A percentile compares a stretch with the other conserved stretches of the same genome.
Evolutionary conservation across 148 eudicot genomes (phyloP).

Genomic region (Spergularia bocconei): DNA sequence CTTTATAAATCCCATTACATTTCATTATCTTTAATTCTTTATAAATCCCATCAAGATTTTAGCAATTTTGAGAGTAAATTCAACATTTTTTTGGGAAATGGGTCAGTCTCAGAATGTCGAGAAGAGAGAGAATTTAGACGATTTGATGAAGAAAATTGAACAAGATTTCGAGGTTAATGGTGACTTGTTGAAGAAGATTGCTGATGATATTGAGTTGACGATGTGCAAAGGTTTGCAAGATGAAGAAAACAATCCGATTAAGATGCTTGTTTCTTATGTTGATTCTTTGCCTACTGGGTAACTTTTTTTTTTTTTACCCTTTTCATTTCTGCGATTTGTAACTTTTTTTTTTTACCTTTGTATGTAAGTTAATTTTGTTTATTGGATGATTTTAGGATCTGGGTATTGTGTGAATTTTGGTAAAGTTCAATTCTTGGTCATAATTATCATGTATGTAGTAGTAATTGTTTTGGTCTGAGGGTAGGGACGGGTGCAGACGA

Average conservation of each 20-base stretch:
- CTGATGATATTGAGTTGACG: conserved; percentile 30
- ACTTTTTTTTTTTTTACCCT: not conserved
- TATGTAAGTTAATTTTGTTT: too few relatives aligned
- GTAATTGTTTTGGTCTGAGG: not conserved
- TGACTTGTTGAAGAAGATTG: conserved; percentile 22
- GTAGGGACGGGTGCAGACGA: not conserved
- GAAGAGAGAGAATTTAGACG: conserved; percentile 1
- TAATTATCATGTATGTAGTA: not conserved
- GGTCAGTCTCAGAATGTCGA: conserved; percentile 17
- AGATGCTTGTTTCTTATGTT: conserved; percentile 42
- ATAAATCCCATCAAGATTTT: too few relatives aligned
- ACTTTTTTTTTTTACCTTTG: not conserved
- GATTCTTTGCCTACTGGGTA: conserved; percentile 46
- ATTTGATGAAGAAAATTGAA: conserved; percentile 28
- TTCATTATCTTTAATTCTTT: too few relatives aligned
- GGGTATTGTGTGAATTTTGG: not conserved
- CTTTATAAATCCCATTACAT: too few relatives aligned
- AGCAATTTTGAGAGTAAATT: not conserved
- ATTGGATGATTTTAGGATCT: not conserved
- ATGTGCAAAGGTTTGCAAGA: conserved; percentile 31
- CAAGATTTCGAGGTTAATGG: conserved; percentile 17
- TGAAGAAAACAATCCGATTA: conserved; percentile 29
- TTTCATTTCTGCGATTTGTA: not conserved
- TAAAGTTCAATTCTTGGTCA: not conserved
- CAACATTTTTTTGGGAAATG: not conserved